A percentile compares a stretch with the other conserved stretches of the same genome.
These are phyloP conservation scores for Orychophragmus violaceus DNA, from an alignment of 345 rosid genomes.

Conservation along the genomic window DNA sequence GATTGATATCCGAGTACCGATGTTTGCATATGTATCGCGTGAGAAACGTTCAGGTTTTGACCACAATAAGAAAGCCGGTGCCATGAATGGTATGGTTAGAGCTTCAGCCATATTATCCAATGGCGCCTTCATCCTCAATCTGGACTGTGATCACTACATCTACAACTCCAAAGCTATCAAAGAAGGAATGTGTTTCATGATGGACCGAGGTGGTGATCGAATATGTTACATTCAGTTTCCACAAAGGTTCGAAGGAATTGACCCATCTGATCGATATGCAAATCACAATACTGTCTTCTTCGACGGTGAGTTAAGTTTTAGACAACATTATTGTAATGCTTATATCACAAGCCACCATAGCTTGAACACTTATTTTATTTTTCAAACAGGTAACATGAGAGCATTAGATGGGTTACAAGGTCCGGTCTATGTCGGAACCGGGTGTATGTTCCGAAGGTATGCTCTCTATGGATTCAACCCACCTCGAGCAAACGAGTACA, in stretches of 20 bases:
- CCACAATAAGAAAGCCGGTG: slow-evolving; percentile 94
- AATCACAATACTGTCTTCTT: slow-evolving; percentile 89
- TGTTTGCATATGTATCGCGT: slow-evolving; percentile 77
- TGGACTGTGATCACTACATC: slow-evolving; percentile 85
- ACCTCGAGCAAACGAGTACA: slow-evolving; percentile 77
- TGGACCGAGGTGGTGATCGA: slow-evolving; percentile 95
- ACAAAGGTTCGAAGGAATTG: slow-evolving; percentile 87
- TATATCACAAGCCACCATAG: slow-evolving; percentile 5
- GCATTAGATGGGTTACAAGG: slow-evolving; percentile 97
- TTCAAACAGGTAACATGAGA: slow-evolving; percentile 64
- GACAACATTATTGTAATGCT: background rate
- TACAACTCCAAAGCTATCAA: slow-evolving; percentile 66
- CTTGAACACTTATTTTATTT: background rate
- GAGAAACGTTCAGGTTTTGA: slow-evolving; percentile 83
- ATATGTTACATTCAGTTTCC: slow-evolving; percentile 92
- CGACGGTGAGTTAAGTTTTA: slow-evolving; percentile 43
- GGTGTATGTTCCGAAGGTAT: slow-evolving; percentile 85
- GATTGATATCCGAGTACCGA: slow-evolving; percentile 64
- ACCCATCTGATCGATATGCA: slow-evolving; percentile 88
- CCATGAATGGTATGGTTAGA: slow-evolving; percentile 91
- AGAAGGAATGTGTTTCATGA: slow-evolving; percentile 96
- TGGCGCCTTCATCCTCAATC: slow-evolving; percentile 76
- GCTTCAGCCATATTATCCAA: slow-evolving; percentile 84
- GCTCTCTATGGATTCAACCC: slow-evolving; percentile 90
- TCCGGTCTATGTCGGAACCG: slow-evolving; percentile 94